Evolutionary conservation across 768 basidiomycete genomes (phyloP), one percentile per base, ranked within the genome.

Genomic region (Russula brevipes): DNA sequence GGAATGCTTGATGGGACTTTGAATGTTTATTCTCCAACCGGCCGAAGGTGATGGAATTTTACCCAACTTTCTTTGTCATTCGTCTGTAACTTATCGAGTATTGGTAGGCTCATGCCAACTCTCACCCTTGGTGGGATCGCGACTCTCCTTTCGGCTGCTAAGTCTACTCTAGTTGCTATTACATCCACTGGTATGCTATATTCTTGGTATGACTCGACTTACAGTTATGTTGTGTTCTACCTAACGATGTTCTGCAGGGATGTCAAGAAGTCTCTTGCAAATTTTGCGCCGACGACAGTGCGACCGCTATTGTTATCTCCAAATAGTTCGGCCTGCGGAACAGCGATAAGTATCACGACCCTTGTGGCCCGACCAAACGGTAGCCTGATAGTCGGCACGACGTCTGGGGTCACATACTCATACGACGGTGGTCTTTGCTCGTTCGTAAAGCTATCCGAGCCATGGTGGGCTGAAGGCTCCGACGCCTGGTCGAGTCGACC

Each of bases 391-490:
- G 75, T 98, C 56, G 80, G 85, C 45, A 84, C 89, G 51, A 89
- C 91, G 0, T 85, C 84, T 33, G 91, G 92, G n/a, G 74, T 85
- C 19, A 82, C 88, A 3, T 88, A 89, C 71, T 85, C 91, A 0
- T 98, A 91, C 73, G 92, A 96, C 67, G 57, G 81, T 2, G 73
- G 78, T 8, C 79, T 95, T 1, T 73, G 74, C 35, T 71, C 84
- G 5, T 98, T 92, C 86, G 79, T 85, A 55, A 86, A 87, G 68
- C 75, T 98, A 45, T 85, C 84, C 47, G 89, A 91, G 54, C 76
- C 82, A 1, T 96, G 94, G 91, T 95, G 89, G 87, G 77, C 87
- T 0, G 83, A 88, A 67, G 88, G 89, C 45, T 92, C 89, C 0
- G 88, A 91, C 64, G 82, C 81, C 24, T 94, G 93, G 91, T 88